Conservation (phyloP, 2,329 filamentous ascomycete genomes). For the Diaporthe sp. region DNA sequence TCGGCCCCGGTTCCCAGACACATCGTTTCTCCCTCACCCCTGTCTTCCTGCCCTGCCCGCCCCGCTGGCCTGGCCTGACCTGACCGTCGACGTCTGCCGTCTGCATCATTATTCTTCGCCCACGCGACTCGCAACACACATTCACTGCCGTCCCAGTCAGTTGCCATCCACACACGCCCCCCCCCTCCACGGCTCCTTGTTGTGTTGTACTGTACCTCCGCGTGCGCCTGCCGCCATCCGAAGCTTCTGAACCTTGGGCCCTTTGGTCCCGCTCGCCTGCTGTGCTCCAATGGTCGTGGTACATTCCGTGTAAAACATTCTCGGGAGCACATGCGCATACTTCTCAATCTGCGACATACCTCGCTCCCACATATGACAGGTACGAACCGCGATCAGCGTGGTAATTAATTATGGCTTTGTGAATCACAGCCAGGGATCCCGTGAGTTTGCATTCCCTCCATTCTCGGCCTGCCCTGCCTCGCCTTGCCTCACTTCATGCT, state of each 20-base stretch:
- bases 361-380: slow-evolving; percentile 36
- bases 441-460: slow-evolving; percentile 26
- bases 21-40: neutral
- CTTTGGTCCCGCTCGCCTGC: slow-evolving; percentile 25
- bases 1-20: slow-evolving; percentile 30
- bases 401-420: slow-evolving; percentile 33
- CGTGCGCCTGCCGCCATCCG: slow-evolving; percentile 14
- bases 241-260: slow-evolving; percentile 19
- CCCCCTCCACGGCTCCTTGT: neutral
- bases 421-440: slow-evolving; percentile 37
- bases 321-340: slow-evolving; percentile 36
- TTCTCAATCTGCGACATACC: slow-evolving; percentile 39
- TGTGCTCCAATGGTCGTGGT: slow-evolving; percentile 31
- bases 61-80: slow-evolving; percentile 25
- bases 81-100: slow-evolving; percentile 31
- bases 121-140: slow-evolving; percentile 22
- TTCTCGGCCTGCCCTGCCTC: slow-evolving; percentile 18
- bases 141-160: neutral
- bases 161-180: neutral
- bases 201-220: neutral
- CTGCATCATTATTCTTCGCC: slow-evolving; percentile 26
- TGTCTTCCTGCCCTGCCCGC: neutral
- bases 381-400: slow-evolving; percentile 36
- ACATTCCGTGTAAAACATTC: slow-evolving; percentile 29
- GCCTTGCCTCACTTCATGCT: slow-evolving; percentile 22